Evolutionary conservation across 345 rosid species (phyloP).

Genomic region (Clarkia xantiana): DNA sequence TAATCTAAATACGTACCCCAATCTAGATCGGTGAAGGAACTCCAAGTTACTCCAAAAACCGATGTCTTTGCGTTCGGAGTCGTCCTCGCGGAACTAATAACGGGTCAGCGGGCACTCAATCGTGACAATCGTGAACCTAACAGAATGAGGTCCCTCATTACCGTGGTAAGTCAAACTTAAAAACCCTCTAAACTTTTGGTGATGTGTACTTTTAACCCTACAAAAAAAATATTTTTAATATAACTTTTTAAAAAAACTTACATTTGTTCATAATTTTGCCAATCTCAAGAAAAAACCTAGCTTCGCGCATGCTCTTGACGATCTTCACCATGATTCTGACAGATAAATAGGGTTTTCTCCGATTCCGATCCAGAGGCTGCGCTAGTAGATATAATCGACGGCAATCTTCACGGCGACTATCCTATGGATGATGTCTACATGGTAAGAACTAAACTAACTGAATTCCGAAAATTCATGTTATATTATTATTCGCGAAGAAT

Average conservation of each 20-base stretch:
- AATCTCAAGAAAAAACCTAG: no score
- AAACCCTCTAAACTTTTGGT: no score
- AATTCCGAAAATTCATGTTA: not conserved
- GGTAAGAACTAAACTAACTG: constrained; percentile 15
- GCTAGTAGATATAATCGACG: constrained; percentile 26
- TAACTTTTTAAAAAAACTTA: no score
- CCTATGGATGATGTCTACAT: constrained; percentile 32
- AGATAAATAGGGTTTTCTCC: constrained; percentile 29
- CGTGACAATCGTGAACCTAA: constrained; percentile 34
- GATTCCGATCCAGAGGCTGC: constrained; percentile 29
- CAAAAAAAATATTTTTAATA: no score
- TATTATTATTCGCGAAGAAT: no score
- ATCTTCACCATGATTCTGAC: not conserved
- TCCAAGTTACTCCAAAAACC: constrained; percentile 48
- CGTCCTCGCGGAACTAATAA: constrained; percentile 52
- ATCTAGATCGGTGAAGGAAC: constrained; percentile 45
- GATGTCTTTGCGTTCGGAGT: constrained; percentile 61
- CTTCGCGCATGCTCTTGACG: no score
- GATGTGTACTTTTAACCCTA: no score
- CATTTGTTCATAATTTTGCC: no score
- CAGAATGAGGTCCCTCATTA: constrained; percentile 34
- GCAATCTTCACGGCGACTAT: constrained; percentile 31
- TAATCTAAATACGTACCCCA: no score
- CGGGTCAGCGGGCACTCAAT: constrained; percentile 40
- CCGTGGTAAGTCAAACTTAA: constrained; percentile 21